Percentiles rank a stretch among this genome's conserved stretches.
phyloP scores from a whole-genome alignment of 106 monocot genomes.

The Acorus gramineus region DNA sequence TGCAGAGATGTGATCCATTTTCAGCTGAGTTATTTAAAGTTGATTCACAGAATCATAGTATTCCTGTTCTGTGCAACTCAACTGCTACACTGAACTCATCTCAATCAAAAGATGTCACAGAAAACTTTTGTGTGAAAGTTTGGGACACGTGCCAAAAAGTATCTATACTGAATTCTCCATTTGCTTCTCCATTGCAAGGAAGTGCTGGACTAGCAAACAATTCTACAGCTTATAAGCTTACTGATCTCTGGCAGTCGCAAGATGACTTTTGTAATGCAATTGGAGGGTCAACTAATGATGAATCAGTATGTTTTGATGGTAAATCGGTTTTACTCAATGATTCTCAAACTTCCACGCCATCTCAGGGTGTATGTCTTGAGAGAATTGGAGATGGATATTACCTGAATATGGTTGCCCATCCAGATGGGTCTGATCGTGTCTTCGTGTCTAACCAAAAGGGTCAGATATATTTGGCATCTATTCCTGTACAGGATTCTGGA shows the following conservation, averaged over 20 bases:
- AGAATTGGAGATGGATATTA: conserved; percentile 66
- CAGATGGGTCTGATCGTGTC: conserved; percentile 89
- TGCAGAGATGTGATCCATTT: conserved; percentile 88
- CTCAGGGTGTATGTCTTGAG: conserved; percentile 84
- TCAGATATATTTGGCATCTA: conserved; percentile 67
- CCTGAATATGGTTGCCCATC: conserved; percentile 69
- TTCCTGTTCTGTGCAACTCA: conserved; percentile 74
- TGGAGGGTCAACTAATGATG: conserved; percentile 43
- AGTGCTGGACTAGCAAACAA: conserved; percentile 10
- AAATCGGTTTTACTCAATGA: conserved; percentile 52
- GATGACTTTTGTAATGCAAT: conserved; percentile 70
- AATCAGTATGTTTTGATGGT: conserved; percentile 67
- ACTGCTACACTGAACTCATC: conserved; percentile 18
- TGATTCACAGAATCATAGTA: conserved; percentile 19
- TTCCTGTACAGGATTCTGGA: conserved; percentile 70
- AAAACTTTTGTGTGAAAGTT: conserved; percentile 50
- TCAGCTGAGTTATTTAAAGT: conserved; percentile 47
- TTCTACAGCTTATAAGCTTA: conserved; percentile 46
- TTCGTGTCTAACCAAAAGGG: conserved; percentile 76
- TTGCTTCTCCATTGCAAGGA: conserved; percentile 43
- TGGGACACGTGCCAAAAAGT: conserved; percentile 78
- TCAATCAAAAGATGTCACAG: conserved; percentile 27
- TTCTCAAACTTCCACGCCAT: conserved; percentile 25
- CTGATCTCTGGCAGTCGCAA: conserved; percentile 71
- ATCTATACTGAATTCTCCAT: conserved; percentile 55